Base-by-base conservation (phyloP, 2,329 filamentous ascomycete species). In the Thyridium curvatum region DNA sequence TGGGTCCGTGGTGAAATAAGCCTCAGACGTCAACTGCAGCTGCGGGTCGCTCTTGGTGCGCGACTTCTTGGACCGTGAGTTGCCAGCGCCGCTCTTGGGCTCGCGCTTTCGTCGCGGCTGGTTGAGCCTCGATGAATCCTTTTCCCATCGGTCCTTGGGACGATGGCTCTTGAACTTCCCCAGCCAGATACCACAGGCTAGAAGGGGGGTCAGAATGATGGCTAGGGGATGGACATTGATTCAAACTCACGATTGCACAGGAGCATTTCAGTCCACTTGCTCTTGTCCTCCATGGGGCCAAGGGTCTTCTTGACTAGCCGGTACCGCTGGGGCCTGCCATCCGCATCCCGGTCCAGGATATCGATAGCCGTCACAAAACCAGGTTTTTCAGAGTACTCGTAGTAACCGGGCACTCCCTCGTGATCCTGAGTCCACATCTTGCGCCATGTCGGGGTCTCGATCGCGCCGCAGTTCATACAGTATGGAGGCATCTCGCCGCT, bases 361-460 rank as follows among this genome's bases (percentile, higher is more conserved):
- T 86, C 79, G 52, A 94, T 82, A 16, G 84, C 86, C 14, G 88
- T 84, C 34, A 90, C 77, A 36, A 75, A 74, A 2, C 84, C 83
- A 34, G 84, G 81, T 50, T 83, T 82, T 42, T 85, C 80, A 0
- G 82, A 86, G 39, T 83, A 79, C 42, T 87, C 79, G 34, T 86
- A 72, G 43, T 82, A 77, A 3, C 76, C 72, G 1, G 88, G 87
- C 26, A 73, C 72, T 2, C 87, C 89, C 13, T 77, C 67, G 34
- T 82, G 72, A 8, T 86, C 72, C 52, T 88, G 87, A n/a, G 81
- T 80, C 73, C 84, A 96, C 12, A 93, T 87, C 54, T 91, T 93
- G 43, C 93, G 82, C 93, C 93, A 98, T 0, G 91, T 96, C 0
- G 91, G 87, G 1, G 93, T 98, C 52, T 97, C 86, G 41, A 98